Evolutionary conservation across 2,329 filamentous ascomycete species (phyloP), one percentile per base, ranked within the genome.

Genomic region (Furcasterigmium furcatum): DNA sequence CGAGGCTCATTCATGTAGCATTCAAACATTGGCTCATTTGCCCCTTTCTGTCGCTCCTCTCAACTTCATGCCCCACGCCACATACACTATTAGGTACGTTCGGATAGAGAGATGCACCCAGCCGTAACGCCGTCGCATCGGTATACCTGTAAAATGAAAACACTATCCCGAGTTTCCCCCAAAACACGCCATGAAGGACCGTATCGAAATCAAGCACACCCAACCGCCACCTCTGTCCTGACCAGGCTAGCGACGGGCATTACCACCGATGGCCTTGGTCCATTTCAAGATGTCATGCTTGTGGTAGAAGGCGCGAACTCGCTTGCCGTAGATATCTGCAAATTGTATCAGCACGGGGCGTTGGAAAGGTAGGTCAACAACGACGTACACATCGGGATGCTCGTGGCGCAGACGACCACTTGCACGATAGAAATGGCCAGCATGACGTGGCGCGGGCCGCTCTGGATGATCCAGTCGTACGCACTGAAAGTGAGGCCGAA

Each of bases 401-500:
- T 90, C 52, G 87, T 62, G 41, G 85, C 62, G 63, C 90, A 96
- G 41, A 95, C 73, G 2, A 73, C 83, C 1, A 95, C 75, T 67
- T 96, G 90, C 16, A 95, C 82, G 29, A 82, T 86, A 2, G 81
- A 84, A 39, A 96, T 77, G 18, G 80, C 76, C 44, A 87, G 76
- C 66, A 96, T 92, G 1, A 70, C 72, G 5, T 65, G 63, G 39
- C 77, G 74, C 48, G 82, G 79, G n/a, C 84, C 80, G 2, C 81
- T 81, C 1, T 68, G 53, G 9, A 86, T 74, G 21, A 96, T 74
- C 91, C 92, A 96, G 46, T 91, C 75, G 57, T 89, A 95, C 1
- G 89, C 90, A 54, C 81, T 86, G 62, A 85, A 95, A 0, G 91
- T 95, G 46, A 96, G 71, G 7, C 83, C 81, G 57, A 95, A 96